Base-by-base conservation (phyloP, 192 early-diverging fungal species). In the Oehlia diaphana region DNA sequence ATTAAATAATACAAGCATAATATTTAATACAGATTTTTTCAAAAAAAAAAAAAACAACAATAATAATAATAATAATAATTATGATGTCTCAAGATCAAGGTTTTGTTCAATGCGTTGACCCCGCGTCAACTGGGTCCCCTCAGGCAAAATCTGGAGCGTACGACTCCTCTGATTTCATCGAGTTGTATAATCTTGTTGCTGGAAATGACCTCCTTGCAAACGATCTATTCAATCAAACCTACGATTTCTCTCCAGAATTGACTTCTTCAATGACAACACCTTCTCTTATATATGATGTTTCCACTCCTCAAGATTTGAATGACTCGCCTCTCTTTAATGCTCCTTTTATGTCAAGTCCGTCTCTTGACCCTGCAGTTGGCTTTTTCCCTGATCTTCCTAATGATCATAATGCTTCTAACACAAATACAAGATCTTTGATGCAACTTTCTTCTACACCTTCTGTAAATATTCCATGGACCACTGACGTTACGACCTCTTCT, bases 351-450 rank as follows among this genome's bases (percentile, higher is more conserved):
- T 16, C 26, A 16, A 74, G 73, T 74, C 73, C 73, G 19, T 12
- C 14, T 61, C 23, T 74, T 9, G 53, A 74, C 2, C 31, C 73
- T 26, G 53, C 49, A 10, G 3, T 53, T 2, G 73, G 16, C 4
- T 74, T 53, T 74, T 74, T 61, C 53, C 73, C 73, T 2, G 73
- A 74, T 7, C 53, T 74, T 13, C 14, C n/a, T 63, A 31, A 53
- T 9, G 73, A 61, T 21, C 16, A 28, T 33, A 28, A 33, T 61
- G n/a, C 19, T 39, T 47, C 44, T 47, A 12, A 2, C 2, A 12
- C 44, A 12, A 0, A 9, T 9, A 10, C 53, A 23, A 28, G 28
- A 61, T 33, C 26, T 19, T 14, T 53, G 12, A 9, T 35, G 3
- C 72, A 44, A n/a, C 53, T 49, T 9, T 13, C 35, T 42, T 42